These are phyloP conservation scores for Syzygium oleosum DNA, from an alignment of 345 rosid species.

Conservation along the genomic window DNA sequence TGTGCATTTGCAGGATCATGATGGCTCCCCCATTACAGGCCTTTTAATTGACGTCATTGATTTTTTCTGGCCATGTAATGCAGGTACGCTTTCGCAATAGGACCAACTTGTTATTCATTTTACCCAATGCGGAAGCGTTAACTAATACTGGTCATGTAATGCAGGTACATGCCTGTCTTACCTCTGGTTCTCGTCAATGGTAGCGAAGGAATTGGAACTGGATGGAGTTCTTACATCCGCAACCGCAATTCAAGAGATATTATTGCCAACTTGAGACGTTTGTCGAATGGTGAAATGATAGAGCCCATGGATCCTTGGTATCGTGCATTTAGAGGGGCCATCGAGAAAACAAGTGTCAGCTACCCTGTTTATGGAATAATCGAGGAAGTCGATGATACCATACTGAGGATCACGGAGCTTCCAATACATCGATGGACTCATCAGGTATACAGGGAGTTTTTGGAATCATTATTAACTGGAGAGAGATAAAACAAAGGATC, in stretches of 20 bases:
- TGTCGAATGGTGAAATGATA: constrained; percentile 62
- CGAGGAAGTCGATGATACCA: constrained; percentile 65
- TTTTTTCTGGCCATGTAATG: constrained; percentile 93
- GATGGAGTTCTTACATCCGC: constrained; percentile 90
- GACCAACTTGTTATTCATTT: background rate
- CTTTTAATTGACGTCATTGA: constrained; percentile 85
- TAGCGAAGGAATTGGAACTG: constrained; percentile 96
- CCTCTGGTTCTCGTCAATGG: constrained; percentile 90
- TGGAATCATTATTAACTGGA: constrained; percentile 22
- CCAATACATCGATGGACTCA: constrained; percentile 83
- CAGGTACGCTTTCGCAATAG: background rate
- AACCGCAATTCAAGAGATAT: constrained; percentile 91
- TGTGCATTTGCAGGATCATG: constrained; percentile 59
- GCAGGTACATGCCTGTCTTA: constrained; percentile 85
- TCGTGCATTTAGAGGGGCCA: constrained; percentile 71
- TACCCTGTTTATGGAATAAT: constrained; percentile 53
- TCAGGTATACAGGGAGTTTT: constrained; percentile 62
- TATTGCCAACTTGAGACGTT: constrained; percentile 54
- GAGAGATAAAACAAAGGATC: constrained; percentile 23
- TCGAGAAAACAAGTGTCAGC: constrained; percentile 62
- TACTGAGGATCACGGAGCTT: constrained; percentile 62
- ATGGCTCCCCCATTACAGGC: constrained; percentile 95
- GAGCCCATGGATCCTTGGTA: constrained; percentile 99
- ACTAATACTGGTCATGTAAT: background rate
- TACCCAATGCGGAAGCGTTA: background rate